Conservation (phyloP, 139 green algal species). For the Picochlorum costavermella region DNA sequence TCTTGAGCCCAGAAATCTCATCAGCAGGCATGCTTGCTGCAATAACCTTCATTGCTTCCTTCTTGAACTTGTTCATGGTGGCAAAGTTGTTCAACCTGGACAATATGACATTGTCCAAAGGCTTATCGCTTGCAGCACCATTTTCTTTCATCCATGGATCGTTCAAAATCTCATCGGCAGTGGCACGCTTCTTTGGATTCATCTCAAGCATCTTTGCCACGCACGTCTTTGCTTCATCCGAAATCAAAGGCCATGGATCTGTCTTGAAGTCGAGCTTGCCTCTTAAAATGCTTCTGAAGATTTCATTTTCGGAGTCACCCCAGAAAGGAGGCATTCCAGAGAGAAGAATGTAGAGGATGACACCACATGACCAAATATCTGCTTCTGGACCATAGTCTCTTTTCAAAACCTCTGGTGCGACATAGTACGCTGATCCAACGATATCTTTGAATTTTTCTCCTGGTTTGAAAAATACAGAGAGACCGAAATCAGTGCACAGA, state of each 20-base stretch:
- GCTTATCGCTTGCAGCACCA: slow-evolving; percentile 59
- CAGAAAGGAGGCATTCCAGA: slow-evolving; percentile 87
- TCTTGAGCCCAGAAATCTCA: slow-evolving; percentile 82
- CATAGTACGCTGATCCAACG: slow-evolving; percentile 91
- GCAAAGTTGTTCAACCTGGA: slow-evolving; percentile 79
- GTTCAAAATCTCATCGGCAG: slow-evolving; percentile 68
- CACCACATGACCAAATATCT: slow-evolving; percentile 89
- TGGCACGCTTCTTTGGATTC: slow-evolving; percentile 72
- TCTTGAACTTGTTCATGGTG: slow-evolving; percentile 93
- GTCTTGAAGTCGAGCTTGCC: slow-evolving; percentile 58
- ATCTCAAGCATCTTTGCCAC: slow-evolving; percentile 70
- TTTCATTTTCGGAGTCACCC: slow-evolving; percentile 83
- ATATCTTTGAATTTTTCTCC: slow-evolving; percentile 76
- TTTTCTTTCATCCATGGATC: slow-evolving; percentile 89
- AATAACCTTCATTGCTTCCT: slow-evolving; percentile 88
- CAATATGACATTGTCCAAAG: slow-evolving; percentile 73
- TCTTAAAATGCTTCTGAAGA: slow-evolving; percentile 72
- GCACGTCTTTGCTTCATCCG: slow-evolving; percentile 63
- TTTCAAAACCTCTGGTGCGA: slow-evolving; percentile 78
- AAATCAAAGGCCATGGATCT: slow-evolving; percentile 68
- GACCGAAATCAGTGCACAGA: slow-evolving; percentile 91
- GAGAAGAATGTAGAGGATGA: slow-evolving; percentile 98
- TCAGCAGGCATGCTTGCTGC: slow-evolving; percentile 70
- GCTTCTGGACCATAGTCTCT: slow-evolving; percentile 71
- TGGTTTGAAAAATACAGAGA: slow-evolving; percentile 85